Base-by-base conservation (phyloP, 441 rosid species). In the California macrophylla region DNA sequence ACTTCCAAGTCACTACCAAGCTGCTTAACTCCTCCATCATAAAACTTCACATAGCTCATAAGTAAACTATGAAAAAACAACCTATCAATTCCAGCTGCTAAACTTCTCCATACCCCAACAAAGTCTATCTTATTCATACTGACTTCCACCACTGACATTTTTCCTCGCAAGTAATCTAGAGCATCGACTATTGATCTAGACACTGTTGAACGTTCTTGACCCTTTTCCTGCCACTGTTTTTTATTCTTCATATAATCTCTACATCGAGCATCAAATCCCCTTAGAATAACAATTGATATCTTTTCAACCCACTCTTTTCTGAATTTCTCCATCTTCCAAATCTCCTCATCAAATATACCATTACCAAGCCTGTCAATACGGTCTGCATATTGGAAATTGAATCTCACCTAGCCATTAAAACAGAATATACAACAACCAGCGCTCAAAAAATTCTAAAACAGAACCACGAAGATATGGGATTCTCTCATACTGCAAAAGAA, bases 171-270 rank as follows among this genome's bases (percentile, higher is more conserved):
- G 76, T 84, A 79, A 70, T 93, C 93, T 6, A 93, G 83, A 67
- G 95, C 90, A 16, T 73, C 89, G 1, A 93, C 85, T 68, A 93
- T 75, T 72, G 80, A 54, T 73, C 82, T 88, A 12, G 96, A 85
- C 63, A 89, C 87, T 0, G 76, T 75, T 85, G 82, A 88, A 66
- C 86, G 92, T 74, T 87, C 92, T 71, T 91, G 95, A 61, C 68
- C 78, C 75, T 71, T 82, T 71, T 85, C 92, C 79, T 88, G 96
- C 97, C 95, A 89, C 28, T 86, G 97, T 76, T 75, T 89, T 83
- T 82, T 84, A 75, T 86, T 88, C 75, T 88, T 93, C 32, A 84
- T 63, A 81, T 93, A 91, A 72, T 91, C 98, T 75, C 91, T 79
- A 69, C 82, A 84, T 54, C 76, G 76, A 15, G 88, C 86, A 78